phyloP scores from a whole-genome alignment of 73 alveolate genomes.

The Tetrahymena elliotti region DNA sequence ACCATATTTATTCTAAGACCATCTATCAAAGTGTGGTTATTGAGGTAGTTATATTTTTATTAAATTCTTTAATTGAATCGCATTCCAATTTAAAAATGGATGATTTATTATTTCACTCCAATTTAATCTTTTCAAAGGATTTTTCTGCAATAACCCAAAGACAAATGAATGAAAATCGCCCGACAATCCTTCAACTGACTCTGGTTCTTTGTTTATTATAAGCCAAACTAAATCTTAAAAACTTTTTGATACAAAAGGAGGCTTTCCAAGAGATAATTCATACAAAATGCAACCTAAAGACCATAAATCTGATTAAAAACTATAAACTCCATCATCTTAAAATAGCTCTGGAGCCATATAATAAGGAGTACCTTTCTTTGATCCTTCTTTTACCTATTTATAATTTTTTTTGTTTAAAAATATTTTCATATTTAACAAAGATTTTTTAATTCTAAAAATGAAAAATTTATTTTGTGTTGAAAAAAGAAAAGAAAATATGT shows the following conservation, averaged over 20 bases:
- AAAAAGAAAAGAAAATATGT: too few relatives aligned
- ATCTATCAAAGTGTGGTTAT: slow-evolving; percentile 71
- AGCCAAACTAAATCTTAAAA: slow-evolving; percentile 72
- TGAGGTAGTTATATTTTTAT: slow-evolving; percentile 48
- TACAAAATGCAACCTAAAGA: slow-evolving; percentile 85
- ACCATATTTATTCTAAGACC: slow-evolving; percentile 25
- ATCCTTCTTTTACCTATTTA: slow-evolving; percentile 24
- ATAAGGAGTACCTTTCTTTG: slow-evolving; percentile 71
- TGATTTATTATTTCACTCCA: slow-evolving; percentile 85
- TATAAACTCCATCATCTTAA: slow-evolving; percentile 70
- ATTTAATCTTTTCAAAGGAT: slow-evolving; percentile 80
- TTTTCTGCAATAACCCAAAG: slow-evolving; percentile 73
- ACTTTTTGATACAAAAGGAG: slow-evolving; percentile 79
- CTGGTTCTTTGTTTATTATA: slow-evolving; percentile 67
- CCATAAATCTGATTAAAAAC: slow-evolving; percentile 81
- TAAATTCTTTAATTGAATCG: slow-evolving; percentile 6
- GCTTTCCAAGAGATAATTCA: slow-evolving; percentile 90
- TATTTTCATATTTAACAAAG: background rate
- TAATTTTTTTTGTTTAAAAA: background rate
- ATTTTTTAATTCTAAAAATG: too few relatives aligned
- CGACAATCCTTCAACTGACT: slow-evolving; percentile 33
- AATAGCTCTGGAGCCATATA: slow-evolving; percentile 94
- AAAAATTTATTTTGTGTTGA: too few relatives aligned
- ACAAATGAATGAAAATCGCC: slow-evolving; percentile 65
- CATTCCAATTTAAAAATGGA: background rate